Evolutionary conservation across 2,329 filamentous ascomycete species (phyloP).

Genomic region (Coccinonectria pachysandricola): DNA sequence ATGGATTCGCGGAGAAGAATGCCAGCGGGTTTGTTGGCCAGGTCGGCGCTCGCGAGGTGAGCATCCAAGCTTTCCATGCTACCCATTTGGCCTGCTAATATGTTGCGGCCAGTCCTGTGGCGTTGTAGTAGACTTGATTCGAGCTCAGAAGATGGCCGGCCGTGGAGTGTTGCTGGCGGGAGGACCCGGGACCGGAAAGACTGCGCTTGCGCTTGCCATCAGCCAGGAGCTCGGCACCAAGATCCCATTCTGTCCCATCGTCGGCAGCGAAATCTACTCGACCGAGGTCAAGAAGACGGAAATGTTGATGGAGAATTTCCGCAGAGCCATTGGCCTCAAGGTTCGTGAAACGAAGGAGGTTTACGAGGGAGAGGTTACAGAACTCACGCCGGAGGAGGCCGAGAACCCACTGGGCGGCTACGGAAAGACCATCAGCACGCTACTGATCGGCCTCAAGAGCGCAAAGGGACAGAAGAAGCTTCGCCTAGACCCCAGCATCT

Average conservation of each 20-base stretch:
- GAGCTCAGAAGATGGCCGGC: slow-evolving; percentile 94
- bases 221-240: slow-evolving; percentile 96
- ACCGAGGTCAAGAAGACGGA: slow-evolving; percentile 99
- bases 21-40: slow-evolving; percentile 86
- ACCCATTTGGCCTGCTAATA: slow-evolving; percentile 8
- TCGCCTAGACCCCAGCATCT: slow-evolving; percentile 92
- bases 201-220: slow-evolving; percentile 85
- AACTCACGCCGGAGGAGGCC: slow-evolving; percentile 93
- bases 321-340: slow-evolving; percentile 88
- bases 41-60: slow-evolving; percentile 74
- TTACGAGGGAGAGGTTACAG: slow-evolving; percentile 96
- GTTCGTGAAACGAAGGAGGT: slow-evolving; percentile 99
- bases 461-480: slow-evolving; percentile 97
- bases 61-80: slow-evolving; percentile 8
- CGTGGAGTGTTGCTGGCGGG: slow-evolving; percentile 87
- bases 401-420: slow-evolving; percentile 96
- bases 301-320: slow-evolving; percentile 98
- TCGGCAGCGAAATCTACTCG: slow-evolving; percentile 95
- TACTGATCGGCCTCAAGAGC: slow-evolving; percentile 90
- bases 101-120: slow-evolving; percentile 63
- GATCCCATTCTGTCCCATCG: slow-evolving; percentile 96
- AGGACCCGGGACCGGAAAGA: slow-evolving; percentile 94
- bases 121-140: slow-evolving; percentile 91
- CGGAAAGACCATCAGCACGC: slow-evolving; percentile 91
- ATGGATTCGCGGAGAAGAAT: slow-evolving; percentile 76